A percentile compares a stretch with the other conserved stretches of the same genome.
Evolutionary conservation across 2,329 filamentous ascomycete genomes (phyloP).

Genomic region (Beauveria australis): DNA sequence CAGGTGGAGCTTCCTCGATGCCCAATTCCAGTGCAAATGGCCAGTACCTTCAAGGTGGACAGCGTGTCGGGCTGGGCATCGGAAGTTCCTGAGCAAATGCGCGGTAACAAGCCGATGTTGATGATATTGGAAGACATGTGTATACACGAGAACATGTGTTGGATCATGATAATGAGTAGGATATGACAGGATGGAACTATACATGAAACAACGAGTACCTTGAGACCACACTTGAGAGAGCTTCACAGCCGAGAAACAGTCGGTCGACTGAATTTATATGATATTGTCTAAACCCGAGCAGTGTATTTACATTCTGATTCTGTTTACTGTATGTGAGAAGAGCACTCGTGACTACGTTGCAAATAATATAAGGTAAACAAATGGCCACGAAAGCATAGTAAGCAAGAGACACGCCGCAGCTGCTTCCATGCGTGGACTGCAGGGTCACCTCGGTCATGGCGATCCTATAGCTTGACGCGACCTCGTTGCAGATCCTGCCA

Average conservation of each 20-base stretch:
- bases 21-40: slow-evolving; percentile 22
- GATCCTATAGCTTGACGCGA: slow-evolving; percentile 55
- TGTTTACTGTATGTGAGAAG: background rate
- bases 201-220: background rate
- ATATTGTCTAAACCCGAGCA: background rate
- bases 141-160: background rate
- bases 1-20: slow-evolving; percentile 23
- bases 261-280: background rate
- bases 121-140: slow-evolving; percentile 7
- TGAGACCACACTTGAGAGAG: background rate
- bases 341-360: background rate
- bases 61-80: slow-evolving; percentile 46
- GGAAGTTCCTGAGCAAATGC: slow-evolving; percentile 30
- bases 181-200: background rate
- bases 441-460: background rate
- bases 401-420: background rate
- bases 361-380: background rate
- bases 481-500: slow-evolving; percentile 63
- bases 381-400: background rate
- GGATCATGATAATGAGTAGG: background rate
- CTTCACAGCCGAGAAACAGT: slow-evolving; percentile 4
- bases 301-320: background rate
- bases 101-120: slow-evolving; percentile 1
- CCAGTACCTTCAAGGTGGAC: slow-evolving; percentile 19
- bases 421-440: background rate